phyloP scores from a whole-genome alignment of 441 rosid species.

The Mallotus repandus region DNA sequence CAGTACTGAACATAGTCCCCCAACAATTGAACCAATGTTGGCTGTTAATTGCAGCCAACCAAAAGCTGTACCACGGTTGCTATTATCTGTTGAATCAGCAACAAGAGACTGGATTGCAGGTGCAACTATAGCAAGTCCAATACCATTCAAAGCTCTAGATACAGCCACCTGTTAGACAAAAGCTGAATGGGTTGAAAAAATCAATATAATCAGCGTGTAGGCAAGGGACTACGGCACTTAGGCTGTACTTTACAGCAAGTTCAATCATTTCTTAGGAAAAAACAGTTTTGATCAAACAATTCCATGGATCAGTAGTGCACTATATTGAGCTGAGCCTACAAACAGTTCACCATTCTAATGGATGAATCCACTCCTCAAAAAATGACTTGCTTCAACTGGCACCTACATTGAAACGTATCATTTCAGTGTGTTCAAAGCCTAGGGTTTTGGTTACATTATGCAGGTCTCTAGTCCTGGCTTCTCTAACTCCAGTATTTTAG shows the following conservation, averaged over 20 bases:
- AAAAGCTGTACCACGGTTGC: slow-evolving; percentile 75
- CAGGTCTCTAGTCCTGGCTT: not conserved
- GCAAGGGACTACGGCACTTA: not conserved
- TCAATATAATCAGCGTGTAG: slow-evolving; percentile 8
- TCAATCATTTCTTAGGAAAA: not conserved
- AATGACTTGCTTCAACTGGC: not conserved
- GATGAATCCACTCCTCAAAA: not conserved
- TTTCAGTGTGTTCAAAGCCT: not conserved
- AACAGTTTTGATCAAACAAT: not conserved
- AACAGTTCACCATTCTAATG: not conserved
- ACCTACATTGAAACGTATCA: not conserved
- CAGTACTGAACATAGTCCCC: slow-evolving; percentile 63
- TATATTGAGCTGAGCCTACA: not conserved
- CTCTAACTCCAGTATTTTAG: not conserved
- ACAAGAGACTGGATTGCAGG: slow-evolving; percentile 78
- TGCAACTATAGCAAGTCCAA: slow-evolving; percentile 71
- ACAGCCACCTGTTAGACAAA: slow-evolving; percentile 52
- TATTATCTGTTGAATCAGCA: slow-evolving; percentile 72
- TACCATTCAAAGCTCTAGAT: slow-evolving; percentile 76
- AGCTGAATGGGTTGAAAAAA: slow-evolving; percentile 23
- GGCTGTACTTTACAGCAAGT: not conserved
- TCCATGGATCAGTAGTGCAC: not conserved
- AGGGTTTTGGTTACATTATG: not conserved
- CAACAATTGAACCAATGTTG: slow-evolving; percentile 64
- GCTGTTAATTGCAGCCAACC: slow-evolving; percentile 80